Evolutionary conservation across 441 rosid species (phyloP).

Genomic region (Heliophila coronopifolia): DNA sequence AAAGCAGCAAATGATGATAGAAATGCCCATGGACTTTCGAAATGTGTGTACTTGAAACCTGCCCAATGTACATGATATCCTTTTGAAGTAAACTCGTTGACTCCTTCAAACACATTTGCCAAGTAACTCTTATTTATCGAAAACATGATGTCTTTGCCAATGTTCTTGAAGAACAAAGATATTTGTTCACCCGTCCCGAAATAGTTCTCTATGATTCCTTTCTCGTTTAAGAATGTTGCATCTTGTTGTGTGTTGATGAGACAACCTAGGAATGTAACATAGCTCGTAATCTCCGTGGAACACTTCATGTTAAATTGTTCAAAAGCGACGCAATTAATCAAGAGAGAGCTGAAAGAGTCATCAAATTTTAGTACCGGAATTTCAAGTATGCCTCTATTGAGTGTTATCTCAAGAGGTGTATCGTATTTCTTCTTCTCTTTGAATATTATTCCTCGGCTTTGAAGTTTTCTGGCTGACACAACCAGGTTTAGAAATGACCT

Average conservation of each 20-base stretch:
- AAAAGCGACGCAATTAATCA: conserved; percentile 47
- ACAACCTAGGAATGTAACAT: conserved; percentile 44
- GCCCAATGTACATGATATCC: not conserved
- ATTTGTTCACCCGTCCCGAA: conserved; percentile 14
- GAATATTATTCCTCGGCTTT: conserved; percentile 38
- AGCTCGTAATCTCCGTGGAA: conserved; percentile 41
- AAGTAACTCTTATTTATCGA: not conserved
- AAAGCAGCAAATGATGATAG: conserved; percentile 48
- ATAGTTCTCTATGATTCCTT: conserved; percentile 37
- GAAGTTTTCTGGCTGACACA: conserved; percentile 40
- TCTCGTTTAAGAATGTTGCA: conserved; percentile 35
- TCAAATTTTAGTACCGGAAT: too few relatives aligned
- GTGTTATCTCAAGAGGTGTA: too few relatives aligned
- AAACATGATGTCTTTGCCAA: not conserved
- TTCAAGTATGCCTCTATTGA: too few relatives aligned
- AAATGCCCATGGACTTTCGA: conserved; percentile 5
- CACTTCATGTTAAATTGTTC: conserved; percentile 45
- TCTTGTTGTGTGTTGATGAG: conserved; percentile 38
- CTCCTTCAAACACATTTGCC: not conserved
- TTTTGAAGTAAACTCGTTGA: not conserved
- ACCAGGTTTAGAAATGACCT: conserved; percentile 24
- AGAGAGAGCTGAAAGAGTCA: conserved; percentile 38
- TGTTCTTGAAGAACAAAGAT: not conserved
- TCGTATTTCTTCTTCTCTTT: conserved; percentile 21
- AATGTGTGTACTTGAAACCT: conserved; percentile 27